phyloP scores from a whole-genome alignment of 352 stramenopile genomes.

The Globisporangium splendens region DNA sequence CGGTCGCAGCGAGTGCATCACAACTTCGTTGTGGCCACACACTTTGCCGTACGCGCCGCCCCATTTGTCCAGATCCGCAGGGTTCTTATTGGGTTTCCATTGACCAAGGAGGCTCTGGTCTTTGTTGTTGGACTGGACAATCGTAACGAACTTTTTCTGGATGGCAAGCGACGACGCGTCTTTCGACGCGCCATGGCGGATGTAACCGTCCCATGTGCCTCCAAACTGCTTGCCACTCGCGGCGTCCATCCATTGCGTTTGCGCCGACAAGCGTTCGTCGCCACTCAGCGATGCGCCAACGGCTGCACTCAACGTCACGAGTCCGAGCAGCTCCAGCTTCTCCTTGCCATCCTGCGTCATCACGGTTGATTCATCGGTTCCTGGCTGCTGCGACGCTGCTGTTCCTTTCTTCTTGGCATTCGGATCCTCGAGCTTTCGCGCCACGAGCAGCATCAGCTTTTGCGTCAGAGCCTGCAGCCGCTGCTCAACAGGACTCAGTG shows the following conservation, averaged over 20 bases:
- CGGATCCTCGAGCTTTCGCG: conserved; percentile 21
- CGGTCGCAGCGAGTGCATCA: conserved; percentile 78
- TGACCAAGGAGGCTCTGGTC: conserved; percentile 22
- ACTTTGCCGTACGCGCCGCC: conserved; percentile 81
- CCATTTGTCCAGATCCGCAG: conserved; percentile 67
- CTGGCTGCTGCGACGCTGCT: not conserved
- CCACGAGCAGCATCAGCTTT: conserved; percentile 62
- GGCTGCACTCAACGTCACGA: conserved; percentile 55
- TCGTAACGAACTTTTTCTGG: conserved; percentile 33
- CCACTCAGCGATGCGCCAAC: conserved; percentile 40
- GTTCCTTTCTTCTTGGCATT: conserved; percentile 8
- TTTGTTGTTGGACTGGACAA: conserved; percentile 13
- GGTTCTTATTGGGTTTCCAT: conserved; percentile 76
- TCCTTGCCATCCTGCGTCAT: conserved; percentile 38
- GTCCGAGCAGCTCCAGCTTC: conserved; percentile 62
- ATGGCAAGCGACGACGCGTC: conserved; percentile 62
- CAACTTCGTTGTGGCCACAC: conserved; percentile 90
- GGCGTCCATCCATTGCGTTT: conserved; percentile 85
- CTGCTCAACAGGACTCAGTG: conserved; percentile 57
- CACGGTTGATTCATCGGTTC: not conserved
- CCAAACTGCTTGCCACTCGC: conserved; percentile 38
- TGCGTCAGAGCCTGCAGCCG: conserved; percentile 65
- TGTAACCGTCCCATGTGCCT: conserved; percentile 61
- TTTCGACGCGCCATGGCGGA: conserved; percentile 76
- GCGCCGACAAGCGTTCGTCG: conserved; percentile 62